These are phyloP conservation scores for Leccinum incarnatum DNA, from an alignment of 768 basidiomycete species.

Conservation along the genomic window DNA sequence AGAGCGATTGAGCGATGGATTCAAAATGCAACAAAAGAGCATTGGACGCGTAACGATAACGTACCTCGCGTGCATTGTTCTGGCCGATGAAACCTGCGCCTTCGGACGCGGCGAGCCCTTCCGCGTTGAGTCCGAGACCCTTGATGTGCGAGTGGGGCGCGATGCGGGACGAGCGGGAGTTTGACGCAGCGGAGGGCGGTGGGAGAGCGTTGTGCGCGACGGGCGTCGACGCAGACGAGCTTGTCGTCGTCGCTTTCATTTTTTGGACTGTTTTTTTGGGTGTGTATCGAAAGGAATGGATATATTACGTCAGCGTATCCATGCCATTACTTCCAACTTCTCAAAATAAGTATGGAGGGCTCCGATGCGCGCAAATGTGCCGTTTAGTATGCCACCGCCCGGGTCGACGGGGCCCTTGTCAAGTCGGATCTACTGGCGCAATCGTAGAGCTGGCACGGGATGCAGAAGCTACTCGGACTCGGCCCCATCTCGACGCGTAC, in stretches of 20 bases:
- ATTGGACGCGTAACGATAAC: conserved; percentile 5
- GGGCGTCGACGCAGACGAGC: conserved; percentile 47
- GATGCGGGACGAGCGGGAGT: conserved; percentile 71
- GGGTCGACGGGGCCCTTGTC: too few species aligned
- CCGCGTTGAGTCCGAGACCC: conserved; percentile 84
- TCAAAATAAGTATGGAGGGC: too few species aligned
- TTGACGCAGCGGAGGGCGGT: conserved; percentile 59
- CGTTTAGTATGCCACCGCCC: too few species aligned
- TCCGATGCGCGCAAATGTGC: too few species aligned
- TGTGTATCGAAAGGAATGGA: not conserved
- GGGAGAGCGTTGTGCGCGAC: conserved; percentile 74
- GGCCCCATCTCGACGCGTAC: too few species aligned
- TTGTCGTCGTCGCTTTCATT: conserved; percentile 42
- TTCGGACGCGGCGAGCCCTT: conserved; percentile 73
- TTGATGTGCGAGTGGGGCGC: conserved; percentile 96
- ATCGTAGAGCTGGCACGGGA: too few species aligned
- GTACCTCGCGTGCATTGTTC: conserved; percentile 83
- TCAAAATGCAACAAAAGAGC: not conserved
- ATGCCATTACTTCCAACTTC: too few species aligned
- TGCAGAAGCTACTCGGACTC: too few species aligned
- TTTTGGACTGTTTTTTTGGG: not conserved
- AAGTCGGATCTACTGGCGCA: too few species aligned
- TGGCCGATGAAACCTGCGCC: conserved; percentile 91
- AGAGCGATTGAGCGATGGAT: not conserved
- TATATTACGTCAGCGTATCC: not conserved